Conservation (phyloP, 176 grass and related monocot species). For the Zoysia pacifica region DNA sequence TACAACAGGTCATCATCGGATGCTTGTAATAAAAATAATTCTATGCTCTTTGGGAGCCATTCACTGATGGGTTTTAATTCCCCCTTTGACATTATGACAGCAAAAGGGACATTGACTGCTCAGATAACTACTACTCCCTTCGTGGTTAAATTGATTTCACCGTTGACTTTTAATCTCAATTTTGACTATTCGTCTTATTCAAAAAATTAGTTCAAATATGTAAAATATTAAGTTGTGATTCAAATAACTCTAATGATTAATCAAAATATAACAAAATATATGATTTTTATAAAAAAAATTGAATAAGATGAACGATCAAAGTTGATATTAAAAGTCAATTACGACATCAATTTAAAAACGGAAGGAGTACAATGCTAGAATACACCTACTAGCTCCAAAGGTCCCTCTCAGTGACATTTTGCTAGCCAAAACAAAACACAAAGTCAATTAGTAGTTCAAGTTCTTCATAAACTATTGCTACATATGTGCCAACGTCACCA, state of each 20-base stretch:
- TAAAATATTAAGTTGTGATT: too few species aligned
- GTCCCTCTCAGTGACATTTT: conserved; percentile 13
- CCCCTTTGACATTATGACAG: conserved; percentile 31
- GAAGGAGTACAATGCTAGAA: background rate
- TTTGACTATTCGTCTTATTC: too few species aligned
- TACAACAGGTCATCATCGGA: background rate
- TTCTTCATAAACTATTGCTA: conserved; percentile 16
- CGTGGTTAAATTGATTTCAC: too few species aligned
- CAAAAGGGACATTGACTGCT: background rate
- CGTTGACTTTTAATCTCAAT: too few species aligned
- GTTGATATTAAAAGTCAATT: too few species aligned
- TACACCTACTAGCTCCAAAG: background rate
- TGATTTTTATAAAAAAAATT: too few species aligned
- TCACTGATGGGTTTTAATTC: background rate
- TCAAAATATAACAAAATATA: too few species aligned
- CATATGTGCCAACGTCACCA: conserved; percentile 18
- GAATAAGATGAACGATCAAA: too few species aligned
- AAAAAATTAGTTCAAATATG: too few species aligned
- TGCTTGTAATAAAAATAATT: background rate
- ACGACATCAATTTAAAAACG: too few species aligned
- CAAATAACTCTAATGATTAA: too few species aligned
- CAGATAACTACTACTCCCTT: too few species aligned
- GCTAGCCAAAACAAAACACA: background rate
- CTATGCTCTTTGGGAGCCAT: background rate
- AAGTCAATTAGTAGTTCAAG: conserved; percentile 37